Evolutionary conservation across 1,139 yeast genomes (phyloP).

Genomic region (Candida smagusa): DNA sequence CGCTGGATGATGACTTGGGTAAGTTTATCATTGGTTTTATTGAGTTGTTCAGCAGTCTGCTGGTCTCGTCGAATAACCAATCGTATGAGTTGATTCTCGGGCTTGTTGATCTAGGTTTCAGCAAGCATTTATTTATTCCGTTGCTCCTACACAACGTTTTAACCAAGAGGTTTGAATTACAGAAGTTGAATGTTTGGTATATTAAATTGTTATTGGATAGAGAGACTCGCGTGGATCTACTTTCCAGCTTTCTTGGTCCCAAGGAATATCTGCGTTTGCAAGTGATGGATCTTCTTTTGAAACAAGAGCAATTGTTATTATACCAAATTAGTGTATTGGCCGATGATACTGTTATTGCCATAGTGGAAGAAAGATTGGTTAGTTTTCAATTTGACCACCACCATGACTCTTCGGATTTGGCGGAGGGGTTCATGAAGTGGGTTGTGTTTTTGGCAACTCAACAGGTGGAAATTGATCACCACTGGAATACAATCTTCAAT

Average conservation of each 20-base stretch:
- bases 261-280: too few relatives aligned
- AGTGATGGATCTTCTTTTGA: background rate
- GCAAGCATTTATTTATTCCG: conserved; percentile 22
- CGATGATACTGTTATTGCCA: background rate
- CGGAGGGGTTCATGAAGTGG: conserved; percentile 30
- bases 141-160: conserved; percentile 23
- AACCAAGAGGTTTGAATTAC: conserved; percentile 34
- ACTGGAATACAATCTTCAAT: conserved; percentile 19
- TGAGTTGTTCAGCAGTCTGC: conserved; percentile 40
- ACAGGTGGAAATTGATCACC: conserved; percentile 1
- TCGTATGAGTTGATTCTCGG: conserved; percentile 19
- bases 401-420: conserved; percentile 24
- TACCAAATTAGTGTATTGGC: conserved; percentile 19
- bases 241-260: background rate
- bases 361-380: conserved; percentile 1
- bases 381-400: conserved; percentile 27
- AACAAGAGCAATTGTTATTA: conserved; percentile 6
- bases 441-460: conserved; percentile 9
- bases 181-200: conserved; percentile 23
- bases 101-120: conserved; percentile 28
- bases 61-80: conserved; percentile 19
- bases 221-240: background rate
- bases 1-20: conserved; percentile 23
- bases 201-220: conserved; percentile 5
- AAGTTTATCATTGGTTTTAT: conserved; percentile 48